Evolutionary conservation across 169 alveolate species (phyloP), one percentile per base, ranked within the genome.

Genomic region (Plasmodium fragile): DNA sequence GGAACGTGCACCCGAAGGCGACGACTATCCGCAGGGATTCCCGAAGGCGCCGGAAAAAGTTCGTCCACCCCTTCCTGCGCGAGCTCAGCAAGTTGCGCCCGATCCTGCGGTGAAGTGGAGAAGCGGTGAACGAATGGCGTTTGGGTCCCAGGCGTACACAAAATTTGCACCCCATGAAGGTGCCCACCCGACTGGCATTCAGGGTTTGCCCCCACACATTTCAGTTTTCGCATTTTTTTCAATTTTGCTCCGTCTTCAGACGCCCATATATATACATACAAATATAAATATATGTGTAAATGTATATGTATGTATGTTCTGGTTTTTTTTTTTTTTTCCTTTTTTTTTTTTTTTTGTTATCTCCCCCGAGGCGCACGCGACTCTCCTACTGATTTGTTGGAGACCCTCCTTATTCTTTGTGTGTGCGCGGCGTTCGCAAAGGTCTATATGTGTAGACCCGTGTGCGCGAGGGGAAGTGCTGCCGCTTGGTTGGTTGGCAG

Each of bases 1-100:
- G 97, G 97, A 93, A 89, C 52, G 93, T 95, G 5, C 72, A 53
- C 34, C 92, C 92, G 5, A 87, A 10, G 39, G 65, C 78, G 2
- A 73, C 78, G 32, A 84, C 55, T 5, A 25, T 45, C 36, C 78
- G 59, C 39, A 72, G 41, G 25, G 53, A 84, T 6, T 30, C 65
- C 18, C 59, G 79, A 22, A 84, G 79, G 10, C 28, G 36, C 5
- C 75, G 43, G 25, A 84, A 84, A 52, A 84, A 84, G 78, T 84
- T 84, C 59, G 13, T 39, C 25, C 93, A 84, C 41, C 93, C 93
- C 65, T 84, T 84, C 53, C 65, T 84, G 39, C 55, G 65, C 25
- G 93, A 84, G 78, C 45, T 84, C 30, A 32, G 80, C 16, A 84
- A 84, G 43, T 73, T 65, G 45, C 41, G 65, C 41, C 75, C 36